Percentiles rank a stretch among this genome's conserved stretches.
Conservation (phyloP, 495 filamentous ascomycete genomes). For the Penicillium crystallinum region DNA sequence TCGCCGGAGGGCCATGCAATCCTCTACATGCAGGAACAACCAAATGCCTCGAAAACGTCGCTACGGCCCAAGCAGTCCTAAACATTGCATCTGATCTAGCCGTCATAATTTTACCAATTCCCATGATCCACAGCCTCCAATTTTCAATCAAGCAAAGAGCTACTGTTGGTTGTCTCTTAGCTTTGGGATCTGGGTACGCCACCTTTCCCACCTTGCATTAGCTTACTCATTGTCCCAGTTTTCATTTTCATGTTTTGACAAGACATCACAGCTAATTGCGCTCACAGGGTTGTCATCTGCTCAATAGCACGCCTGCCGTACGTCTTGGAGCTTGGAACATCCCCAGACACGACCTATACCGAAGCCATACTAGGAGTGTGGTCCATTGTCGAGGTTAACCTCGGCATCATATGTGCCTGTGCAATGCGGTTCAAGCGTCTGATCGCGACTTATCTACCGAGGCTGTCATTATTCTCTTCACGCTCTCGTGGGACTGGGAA, state of each 20-base stretch:
- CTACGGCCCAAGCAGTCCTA: conserved; percentile 11
- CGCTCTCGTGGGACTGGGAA: neutral
- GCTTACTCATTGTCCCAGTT: neutral
- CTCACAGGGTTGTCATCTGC: conserved; percentile 16
- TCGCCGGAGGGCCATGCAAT: conserved; percentile 18
- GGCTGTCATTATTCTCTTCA: conserved; percentile 13
- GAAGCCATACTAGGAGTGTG: conserved; percentile 48
- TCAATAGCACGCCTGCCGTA: conserved; percentile 22
- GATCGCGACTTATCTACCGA: conserved; percentile 12
- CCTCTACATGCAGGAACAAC: conserved; percentile 15
- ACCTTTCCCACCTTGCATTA: neutral
- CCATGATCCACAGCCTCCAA: conserved; percentile 14
- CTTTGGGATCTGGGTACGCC: conserved; percentile 16
- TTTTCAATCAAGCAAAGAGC: conserved; percentile 15
- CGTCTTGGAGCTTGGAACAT: conserved; percentile 10
- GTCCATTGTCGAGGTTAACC: conserved; percentile 79
- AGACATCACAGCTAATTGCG: neutral
- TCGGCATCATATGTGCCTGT: conserved; percentile 76
- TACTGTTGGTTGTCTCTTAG: conserved; percentile 12
- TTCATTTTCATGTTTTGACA: too few relatives aligned
- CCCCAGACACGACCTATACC: conserved; percentile 14
- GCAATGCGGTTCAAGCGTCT: conserved; percentile 76
- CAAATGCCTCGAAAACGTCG: conserved; percentile 17
- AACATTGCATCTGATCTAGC: conserved; percentile 17
- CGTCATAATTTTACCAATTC: conserved; percentile 14